Conservation (phyloP, 139 green algal species). For the Tetratostichococcus sp. region DNA sequence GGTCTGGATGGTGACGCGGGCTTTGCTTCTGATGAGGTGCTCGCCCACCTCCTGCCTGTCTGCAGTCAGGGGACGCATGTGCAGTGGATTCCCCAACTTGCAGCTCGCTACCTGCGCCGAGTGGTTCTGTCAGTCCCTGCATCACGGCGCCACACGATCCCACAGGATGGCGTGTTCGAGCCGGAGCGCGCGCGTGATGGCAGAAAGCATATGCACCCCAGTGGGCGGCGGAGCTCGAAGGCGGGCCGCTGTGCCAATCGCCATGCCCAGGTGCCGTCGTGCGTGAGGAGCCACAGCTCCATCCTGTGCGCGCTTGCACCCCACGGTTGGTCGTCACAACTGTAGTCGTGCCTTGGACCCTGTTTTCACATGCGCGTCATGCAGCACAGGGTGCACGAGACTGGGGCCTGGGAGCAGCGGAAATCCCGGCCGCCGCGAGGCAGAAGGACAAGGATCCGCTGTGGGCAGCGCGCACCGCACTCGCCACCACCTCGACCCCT, state of each 20-base stretch:
- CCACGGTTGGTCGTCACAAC: too few relatives aligned
- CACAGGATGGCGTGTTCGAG: background rate
- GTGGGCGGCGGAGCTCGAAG: background rate
- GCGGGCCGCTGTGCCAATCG: background rate
- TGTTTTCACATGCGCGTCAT: background rate
- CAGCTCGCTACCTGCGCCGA: too few relatives aligned
- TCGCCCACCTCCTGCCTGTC: too few relatives aligned
- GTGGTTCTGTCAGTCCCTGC: too few relatives aligned
- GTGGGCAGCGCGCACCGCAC: conserved; percentile 33
- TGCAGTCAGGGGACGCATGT: too few relatives aligned
- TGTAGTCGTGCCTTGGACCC: background rate
- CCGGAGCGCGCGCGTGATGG: background rate
- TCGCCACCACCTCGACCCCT: conserved; percentile 53
- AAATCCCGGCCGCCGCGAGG: conserved; percentile 6
- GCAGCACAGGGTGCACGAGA: conserved; percentile 20
- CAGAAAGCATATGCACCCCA: too few relatives aligned
- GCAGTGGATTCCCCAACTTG: too few relatives aligned
- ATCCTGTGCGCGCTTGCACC: too few relatives aligned
- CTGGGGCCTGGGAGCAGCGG: conserved; percentile 21
- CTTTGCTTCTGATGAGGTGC: conserved; percentile 10
- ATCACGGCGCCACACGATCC: too few relatives aligned
- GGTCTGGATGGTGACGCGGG: conserved; percentile 14
- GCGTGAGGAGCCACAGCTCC: too few relatives aligned
- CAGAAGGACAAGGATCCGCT: conserved; percentile 16
- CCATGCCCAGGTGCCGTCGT: too few relatives aligned